These are phyloP conservation scores for Agaricus subrufescens DNA, from an alignment of 768 basidiomycete species.

Conservation along the genomic window DNA sequence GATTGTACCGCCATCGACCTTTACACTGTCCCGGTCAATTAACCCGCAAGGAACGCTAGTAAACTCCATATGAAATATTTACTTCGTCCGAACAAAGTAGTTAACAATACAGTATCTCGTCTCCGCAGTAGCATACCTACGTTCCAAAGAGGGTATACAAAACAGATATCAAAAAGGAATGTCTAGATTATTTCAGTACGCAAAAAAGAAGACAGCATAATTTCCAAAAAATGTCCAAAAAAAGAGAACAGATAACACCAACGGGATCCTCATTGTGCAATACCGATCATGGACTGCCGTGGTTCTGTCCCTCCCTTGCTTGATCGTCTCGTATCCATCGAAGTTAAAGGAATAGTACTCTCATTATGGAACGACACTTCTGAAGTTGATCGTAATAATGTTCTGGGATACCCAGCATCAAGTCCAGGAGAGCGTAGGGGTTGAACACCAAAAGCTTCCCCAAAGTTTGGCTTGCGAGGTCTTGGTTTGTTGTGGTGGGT, in stretches of 20 bases:
- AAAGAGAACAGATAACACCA: neutral
- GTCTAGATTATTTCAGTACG: neutral
- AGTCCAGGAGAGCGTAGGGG: neutral
- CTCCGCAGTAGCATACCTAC: no score
- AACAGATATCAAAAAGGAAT: neutral
- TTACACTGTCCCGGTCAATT: slow-evolving; percentile 17
- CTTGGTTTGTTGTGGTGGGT: neutral
- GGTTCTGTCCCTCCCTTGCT: neutral
- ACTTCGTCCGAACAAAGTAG: neutral
- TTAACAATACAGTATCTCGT: no score
- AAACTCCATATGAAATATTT: neutral
- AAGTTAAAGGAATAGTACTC: neutral
- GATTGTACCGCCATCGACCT: slow-evolving; percentile 16
- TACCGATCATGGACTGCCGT: neutral
- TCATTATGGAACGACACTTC: neutral
- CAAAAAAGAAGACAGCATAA: neutral
- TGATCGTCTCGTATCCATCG: neutral
- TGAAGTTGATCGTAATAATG: neutral
- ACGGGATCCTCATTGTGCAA: neutral
- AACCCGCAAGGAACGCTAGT: no score
- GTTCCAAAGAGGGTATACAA: no score
- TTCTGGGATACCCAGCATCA: neutral
- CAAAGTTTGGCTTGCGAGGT: slow-evolving; percentile 23
- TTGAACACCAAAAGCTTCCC: slow-evolving; percentile 33
- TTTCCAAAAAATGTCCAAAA: neutral